Evolutionary conservation across 2,329 filamentous ascomycete species (phyloP).

Genomic region (Penicillium sp.): DNA sequence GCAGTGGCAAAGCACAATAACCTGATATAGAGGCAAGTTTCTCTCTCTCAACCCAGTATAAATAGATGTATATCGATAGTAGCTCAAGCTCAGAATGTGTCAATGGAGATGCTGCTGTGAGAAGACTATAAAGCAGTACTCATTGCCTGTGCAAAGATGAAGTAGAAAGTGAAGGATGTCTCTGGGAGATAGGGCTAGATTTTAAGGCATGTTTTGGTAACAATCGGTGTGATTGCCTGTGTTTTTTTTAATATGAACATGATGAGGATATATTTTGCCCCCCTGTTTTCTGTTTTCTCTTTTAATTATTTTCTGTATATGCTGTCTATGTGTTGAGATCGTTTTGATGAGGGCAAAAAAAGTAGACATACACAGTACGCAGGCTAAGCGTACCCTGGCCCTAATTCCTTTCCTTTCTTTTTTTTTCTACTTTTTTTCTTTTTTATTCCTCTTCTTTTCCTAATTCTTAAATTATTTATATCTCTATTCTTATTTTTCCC

Average conservation of each 20-base stretch:
- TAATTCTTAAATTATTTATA: conserved; percentile 9
- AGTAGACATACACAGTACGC: neutral
- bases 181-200: conserved; percentile 32
- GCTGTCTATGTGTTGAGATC: neutral
- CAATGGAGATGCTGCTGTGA: conserved; percentile 7
- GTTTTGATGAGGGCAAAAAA: neutral
- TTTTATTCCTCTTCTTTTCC: neutral
- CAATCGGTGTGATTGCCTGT: conserved; percentile 27
- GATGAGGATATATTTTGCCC: neutral
- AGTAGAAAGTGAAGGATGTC: conserved; percentile 23
- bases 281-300: neutral
- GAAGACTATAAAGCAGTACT: conserved; percentile 9
- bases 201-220: conserved; percentile 35
- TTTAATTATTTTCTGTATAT: neutral
- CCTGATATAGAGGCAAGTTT: neutral
- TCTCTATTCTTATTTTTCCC: conserved; percentile 4
- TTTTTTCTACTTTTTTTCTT: conserved; percentile 4
- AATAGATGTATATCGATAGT: conserved; percentile 12
- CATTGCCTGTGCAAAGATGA: conserved; percentile 14
- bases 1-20: neutral
- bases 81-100: neutral
- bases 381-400: conserved; percentile 8
- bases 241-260: conserved; percentile 9
- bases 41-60: neutral
- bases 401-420: conserved; percentile 3